phyloP scores from a whole-genome alignment of 805 yeast species.

The Grigorovia yakushimaensis region DNA sequence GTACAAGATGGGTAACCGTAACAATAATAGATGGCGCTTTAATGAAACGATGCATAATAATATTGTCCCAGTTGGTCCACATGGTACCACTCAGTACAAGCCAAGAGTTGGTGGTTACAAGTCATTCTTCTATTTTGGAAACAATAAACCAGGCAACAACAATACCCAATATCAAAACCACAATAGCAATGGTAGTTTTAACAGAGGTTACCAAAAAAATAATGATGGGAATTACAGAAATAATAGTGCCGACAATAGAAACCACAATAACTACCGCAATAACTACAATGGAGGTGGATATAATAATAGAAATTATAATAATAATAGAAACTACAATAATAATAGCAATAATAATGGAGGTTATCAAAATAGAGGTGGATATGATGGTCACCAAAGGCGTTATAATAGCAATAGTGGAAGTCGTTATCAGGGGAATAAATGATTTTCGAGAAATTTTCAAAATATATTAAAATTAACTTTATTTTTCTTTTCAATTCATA shows the following conservation, averaged over 20 bases:
- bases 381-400: constrained; percentile 2
- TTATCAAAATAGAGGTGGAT: constrained; percentile 1
- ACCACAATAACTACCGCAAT: constrained; percentile 12
- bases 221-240: constrained; percentile 3
- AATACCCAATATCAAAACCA: constrained; percentile 4
- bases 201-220: constrained; percentile 4
- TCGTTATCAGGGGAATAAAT: background rate
- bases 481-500: background rate
- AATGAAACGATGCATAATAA: constrained; percentile 32
- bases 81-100: constrained; percentile 35
- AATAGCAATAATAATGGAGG: constrained; percentile 3
- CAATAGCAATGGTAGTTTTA: constrained; percentile 4
- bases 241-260: constrained; percentile 3
- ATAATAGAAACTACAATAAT: constrained; percentile 2
- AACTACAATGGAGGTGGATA: constrained; percentile 4
- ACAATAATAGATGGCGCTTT: constrained; percentile 23
- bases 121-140: constrained; percentile 32
- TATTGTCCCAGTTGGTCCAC: constrained; percentile 39
- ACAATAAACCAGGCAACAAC: constrained; percentile 14
- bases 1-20: constrained; percentile 34
- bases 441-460: background rate
- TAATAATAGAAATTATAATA: constrained; percentile 1
- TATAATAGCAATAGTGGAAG: constrained; percentile 2
- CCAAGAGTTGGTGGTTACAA: constrained; percentile 44
- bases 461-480: no score